A percentile compares a stretch with the other conserved stretches of the same genome.
Evolutionary conservation across 768 basidiomycete genomes (phyloP).

Genomic region (Rhizopogon vinicolor): DNA sequence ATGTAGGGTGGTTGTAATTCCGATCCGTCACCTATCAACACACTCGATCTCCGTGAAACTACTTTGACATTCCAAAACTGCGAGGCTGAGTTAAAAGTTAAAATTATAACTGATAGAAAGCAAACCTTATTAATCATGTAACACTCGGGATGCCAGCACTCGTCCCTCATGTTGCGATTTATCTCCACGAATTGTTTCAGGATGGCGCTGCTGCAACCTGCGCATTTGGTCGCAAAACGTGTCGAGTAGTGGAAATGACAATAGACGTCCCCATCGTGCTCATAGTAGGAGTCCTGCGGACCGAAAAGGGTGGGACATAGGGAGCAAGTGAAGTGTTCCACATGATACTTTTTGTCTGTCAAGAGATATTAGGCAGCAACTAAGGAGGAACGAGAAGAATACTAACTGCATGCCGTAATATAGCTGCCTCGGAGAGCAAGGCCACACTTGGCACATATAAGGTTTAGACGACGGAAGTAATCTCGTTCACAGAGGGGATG

Average conservation of each 20-base stretch:
- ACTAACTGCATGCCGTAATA: conserved; percentile 97
- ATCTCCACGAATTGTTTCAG: conserved; percentile 99
- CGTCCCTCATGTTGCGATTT: conserved; percentile 95
- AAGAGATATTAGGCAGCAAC: conserved; percentile 13
- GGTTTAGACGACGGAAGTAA: conserved; percentile 92
- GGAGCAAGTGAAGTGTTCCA: conserved; percentile 99
- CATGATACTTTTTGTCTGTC: conserved; percentile 96
- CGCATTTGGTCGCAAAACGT: conserved; percentile 97
- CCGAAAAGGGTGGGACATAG: conserved; percentile 95
- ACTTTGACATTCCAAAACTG: conserved; percentile 99
- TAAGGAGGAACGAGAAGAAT: neutral
- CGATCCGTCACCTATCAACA: conserved; percentile 49
- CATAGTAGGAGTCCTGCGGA: conserved; percentile 98
- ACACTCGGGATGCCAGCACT: conserved; percentile 99
- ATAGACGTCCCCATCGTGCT: conserved; percentile 96
- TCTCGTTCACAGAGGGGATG: conserved; percentile 97
- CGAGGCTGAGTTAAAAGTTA: conserved; percentile 3
- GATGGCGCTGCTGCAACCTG: conserved; percentile 95
- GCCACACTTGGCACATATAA: conserved; percentile 95
- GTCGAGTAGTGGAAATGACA: conserved; percentile 99
- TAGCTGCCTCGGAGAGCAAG: conserved; percentile 95
- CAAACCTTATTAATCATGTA: conserved; percentile 99
- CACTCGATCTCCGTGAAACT: conserved; percentile 66
- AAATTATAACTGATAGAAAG: conserved; percentile 2
- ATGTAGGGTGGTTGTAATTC: conserved; percentile 51